Percentiles rank a stretch among this genome's conserved stretches.
Evolutionary conservation across 805 yeast species (phyloP).

Genomic region (Blastobotrys attinorum): DNA sequence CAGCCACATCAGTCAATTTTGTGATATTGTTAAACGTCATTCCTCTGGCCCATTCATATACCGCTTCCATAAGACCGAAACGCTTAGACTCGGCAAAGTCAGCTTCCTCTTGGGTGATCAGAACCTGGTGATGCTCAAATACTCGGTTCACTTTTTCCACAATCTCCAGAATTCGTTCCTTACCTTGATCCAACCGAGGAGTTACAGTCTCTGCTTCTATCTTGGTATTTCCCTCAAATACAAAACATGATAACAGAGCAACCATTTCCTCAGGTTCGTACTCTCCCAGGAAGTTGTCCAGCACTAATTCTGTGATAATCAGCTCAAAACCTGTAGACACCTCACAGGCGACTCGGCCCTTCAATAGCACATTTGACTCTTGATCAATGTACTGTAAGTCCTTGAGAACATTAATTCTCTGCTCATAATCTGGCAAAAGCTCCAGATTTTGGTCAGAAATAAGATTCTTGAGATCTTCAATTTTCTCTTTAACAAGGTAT

Average conservation of each 20-base stretch:
- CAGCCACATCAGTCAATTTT: constrained; percentile 81
- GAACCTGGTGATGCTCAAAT: constrained; percentile 60
- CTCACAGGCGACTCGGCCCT: constrained; percentile 93
- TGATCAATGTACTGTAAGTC: constrained; percentile 76
- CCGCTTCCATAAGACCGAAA: constrained; percentile 87
- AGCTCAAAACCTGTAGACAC: constrained; percentile 74
- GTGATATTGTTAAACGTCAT: constrained; percentile 85
- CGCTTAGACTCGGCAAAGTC: constrained; percentile 76
- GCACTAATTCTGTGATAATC: constrained; percentile 76
- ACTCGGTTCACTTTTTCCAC: constrained; percentile 54
- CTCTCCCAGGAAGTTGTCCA: constrained; percentile 87
- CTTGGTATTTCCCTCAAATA: constrained; percentile 76
- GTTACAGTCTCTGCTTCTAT: constrained; percentile 68
- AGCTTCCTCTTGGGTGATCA: constrained; percentile 75
- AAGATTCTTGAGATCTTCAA: constrained; percentile 48
- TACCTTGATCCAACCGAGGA: constrained; percentile 64
- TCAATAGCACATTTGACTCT: constrained; percentile 62
- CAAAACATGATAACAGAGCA: constrained; percentile 87
- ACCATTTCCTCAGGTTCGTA: constrained; percentile 95
- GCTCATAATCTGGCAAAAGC: constrained; percentile 87
- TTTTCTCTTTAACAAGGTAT: constrained; percentile 39
- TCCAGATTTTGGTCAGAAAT: constrained; percentile 85
- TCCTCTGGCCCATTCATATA: constrained; percentile 98
- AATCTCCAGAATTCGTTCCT: constrained; percentile 58
- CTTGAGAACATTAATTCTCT: constrained; percentile 69